These are phyloP conservation scores for Globisporangium irregulare DNA, from an alignment of 352 stramenopile species.

Conservation along the genomic window DNA sequence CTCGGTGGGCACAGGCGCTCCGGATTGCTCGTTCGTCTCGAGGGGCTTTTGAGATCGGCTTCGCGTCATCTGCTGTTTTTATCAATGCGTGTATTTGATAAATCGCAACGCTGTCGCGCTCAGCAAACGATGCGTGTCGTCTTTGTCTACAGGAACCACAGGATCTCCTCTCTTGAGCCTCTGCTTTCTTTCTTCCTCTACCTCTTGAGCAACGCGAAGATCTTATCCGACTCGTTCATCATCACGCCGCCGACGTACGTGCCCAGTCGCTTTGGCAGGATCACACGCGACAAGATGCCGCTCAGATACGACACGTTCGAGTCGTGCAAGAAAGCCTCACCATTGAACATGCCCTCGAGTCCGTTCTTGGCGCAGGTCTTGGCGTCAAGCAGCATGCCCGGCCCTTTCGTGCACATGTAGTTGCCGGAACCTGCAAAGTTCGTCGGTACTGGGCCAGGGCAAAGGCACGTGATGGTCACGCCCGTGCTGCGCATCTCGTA, in stretches of 20 bases:
- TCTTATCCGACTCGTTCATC: constrained; percentile 6
- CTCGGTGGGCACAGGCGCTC: too few species aligned
- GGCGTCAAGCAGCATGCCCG: background rate
- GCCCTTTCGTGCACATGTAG: constrained; percentile 14
- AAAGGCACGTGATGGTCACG: constrained; percentile 68
- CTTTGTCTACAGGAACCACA: too few species aligned
- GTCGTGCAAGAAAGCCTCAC: constrained; percentile 37
- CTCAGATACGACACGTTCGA: constrained; percentile 13
- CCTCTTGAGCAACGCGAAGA: constrained; percentile 4
- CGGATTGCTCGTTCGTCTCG: too few species aligned
- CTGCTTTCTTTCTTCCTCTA: background rate
- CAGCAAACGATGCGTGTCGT: too few species aligned
- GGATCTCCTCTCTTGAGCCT: too few species aligned
- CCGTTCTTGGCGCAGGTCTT: constrained; percentile 11
- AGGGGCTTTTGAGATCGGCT: too few species aligned
- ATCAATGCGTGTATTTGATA: too few species aligned
- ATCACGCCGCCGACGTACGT: background rate
- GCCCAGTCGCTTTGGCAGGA: background rate
- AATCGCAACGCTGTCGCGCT: too few species aligned
- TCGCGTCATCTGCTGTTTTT: too few species aligned
- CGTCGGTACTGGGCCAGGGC: constrained; percentile 54
- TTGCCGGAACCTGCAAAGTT: constrained; percentile 49
- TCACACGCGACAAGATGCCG: background rate
- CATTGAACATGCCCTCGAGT: constrained; percentile 20
- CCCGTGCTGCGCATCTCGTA: constrained; percentile 63